Conservation (phyloP, 495 filamentous ascomycete species). For the Xylaria nigripes region DNA sequence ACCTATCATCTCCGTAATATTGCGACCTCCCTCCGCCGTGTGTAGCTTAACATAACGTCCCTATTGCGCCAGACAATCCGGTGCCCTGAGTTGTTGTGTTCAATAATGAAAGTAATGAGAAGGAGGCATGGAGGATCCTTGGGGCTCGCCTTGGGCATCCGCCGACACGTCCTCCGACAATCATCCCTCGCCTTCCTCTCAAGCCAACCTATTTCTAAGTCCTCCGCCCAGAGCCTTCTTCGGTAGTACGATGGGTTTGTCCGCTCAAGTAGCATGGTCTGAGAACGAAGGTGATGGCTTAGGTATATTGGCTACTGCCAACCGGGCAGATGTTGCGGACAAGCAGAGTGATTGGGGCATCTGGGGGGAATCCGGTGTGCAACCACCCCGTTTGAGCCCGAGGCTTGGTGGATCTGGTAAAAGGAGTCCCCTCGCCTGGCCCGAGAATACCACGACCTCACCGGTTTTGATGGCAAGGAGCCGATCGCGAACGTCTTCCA, state of each 20-base stretch:
- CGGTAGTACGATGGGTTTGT: conserved; percentile 25
- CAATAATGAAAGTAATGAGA: conserved; percentile 6
- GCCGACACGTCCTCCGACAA: conserved; percentile 24
- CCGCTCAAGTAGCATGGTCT: conserved; percentile 39
- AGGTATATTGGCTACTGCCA: conserved; percentile 32
- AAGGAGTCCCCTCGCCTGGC: conserved; percentile 34
- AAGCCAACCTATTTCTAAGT: conserved; percentile 31
- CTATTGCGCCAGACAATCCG: conserved; percentile 4
- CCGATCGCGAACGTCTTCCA: conserved; percentile 28
- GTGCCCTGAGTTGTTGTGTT: not conserved
- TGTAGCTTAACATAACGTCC: not conserved
- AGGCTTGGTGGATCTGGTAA: conserved; percentile 23
- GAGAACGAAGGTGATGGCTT: conserved; percentile 34
- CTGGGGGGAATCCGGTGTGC: conserved; percentile 25
- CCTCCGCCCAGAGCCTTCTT: conserved; percentile 40
- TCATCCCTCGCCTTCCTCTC: conserved; percentile 24
- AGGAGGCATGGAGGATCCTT: conserved; percentile 49
- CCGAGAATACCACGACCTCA: conserved; percentile 29
- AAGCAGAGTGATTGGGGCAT: conserved; percentile 31
- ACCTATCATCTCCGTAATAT: not conserved
- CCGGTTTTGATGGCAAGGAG: conserved; percentile 19
- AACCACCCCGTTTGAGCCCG: conserved; percentile 28
- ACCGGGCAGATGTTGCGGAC: conserved; percentile 16
- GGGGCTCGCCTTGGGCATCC: conserved; percentile 45
- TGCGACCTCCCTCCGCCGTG: not conserved